Evolutionary conservation across 306 rosid species (phyloP).

Genomic region (Castanea sativa): DNA sequence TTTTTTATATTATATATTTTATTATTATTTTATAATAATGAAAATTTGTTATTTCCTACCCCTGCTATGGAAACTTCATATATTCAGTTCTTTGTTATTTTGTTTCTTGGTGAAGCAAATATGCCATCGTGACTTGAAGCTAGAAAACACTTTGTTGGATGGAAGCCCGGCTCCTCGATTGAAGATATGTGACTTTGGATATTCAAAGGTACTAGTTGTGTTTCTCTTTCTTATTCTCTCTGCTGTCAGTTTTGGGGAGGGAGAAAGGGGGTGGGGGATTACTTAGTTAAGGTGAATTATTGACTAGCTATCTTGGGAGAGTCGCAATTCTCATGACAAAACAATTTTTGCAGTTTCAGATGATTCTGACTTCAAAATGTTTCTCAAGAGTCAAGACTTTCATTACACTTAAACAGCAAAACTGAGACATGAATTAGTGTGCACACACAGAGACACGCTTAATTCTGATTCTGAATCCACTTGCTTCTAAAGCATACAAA

Average conservation of each 20-base stretch:
- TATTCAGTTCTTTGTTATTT: background rate
- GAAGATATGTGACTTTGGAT: slow-evolving; percentile 97
- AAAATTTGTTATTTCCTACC: background rate
- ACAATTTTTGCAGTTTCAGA: background rate
- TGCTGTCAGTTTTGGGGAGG: background rate
- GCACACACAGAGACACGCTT: background rate
- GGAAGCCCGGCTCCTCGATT: slow-evolving; percentile 81
- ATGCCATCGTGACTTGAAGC: slow-evolving; percentile 92
- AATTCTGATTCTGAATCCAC: background rate
- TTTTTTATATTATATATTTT: background rate
- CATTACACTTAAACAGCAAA: background rate
- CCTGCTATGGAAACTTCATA: background rate
- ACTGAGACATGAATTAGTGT: no score
- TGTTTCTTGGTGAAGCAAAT: slow-evolving; percentile 70
- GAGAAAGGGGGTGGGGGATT: no score
- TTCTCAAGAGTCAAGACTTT: background rate
- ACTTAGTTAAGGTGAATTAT: background rate
- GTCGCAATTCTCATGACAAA: background rate
- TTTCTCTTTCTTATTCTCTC: slow-evolving; percentile 5
- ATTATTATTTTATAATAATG: background rate
- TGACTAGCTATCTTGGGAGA: background rate
- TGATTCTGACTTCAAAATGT: background rate
- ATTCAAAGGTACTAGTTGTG: slow-evolving; percentile 65
- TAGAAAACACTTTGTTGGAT: slow-evolving; percentile 94
- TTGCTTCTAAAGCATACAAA: background rate